Evolutionary conservation across 1,139 yeast genomes (phyloP).

Genomic region (Pichia sp.): DNA sequence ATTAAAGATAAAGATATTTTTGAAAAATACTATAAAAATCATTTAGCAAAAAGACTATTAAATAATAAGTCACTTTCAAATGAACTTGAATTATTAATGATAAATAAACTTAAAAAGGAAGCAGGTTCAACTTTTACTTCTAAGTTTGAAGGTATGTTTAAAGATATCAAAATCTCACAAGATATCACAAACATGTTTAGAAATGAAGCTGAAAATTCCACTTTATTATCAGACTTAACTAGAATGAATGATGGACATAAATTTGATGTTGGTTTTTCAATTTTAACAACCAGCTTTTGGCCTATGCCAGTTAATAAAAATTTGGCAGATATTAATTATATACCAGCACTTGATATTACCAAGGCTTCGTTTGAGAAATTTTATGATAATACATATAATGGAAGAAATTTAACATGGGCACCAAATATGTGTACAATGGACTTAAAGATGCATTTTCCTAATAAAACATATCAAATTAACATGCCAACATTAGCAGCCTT

Average conservation of each 20-base stretch:
- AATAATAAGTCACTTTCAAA: conserved; percentile 29
- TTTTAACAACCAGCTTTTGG: conserved; percentile 54
- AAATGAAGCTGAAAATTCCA: background rate
- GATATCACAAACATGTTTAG: conserved; percentile 33
- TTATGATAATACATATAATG: conserved; percentile 61
- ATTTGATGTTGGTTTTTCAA: conserved; percentile 42
- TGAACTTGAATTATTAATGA: conserved; percentile 35
- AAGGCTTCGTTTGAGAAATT: conserved; percentile 39
- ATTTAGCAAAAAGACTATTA: conserved; percentile 75
- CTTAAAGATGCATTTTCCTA: conserved; percentile 58
- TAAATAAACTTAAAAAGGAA: conserved; percentile 68
- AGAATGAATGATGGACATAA: conserved; percentile 22
- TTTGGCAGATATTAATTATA: conserved; percentile 48
- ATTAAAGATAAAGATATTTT: conserved; percentile 83
- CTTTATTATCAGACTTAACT: conserved; percentile 10
- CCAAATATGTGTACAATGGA: conserved; percentile 80
- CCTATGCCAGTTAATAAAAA: conserved; percentile 58
- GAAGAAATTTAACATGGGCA: conserved; percentile 76
- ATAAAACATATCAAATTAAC: conserved; percentile 69
- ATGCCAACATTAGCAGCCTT: conserved; percentile 78
- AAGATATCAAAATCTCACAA: conserved; percentile 65
- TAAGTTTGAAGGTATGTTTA: conserved; percentile 83
- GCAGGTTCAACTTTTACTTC: conserved; percentile 76
- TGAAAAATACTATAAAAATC: conserved; percentile 77
- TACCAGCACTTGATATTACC: conserved; percentile 40